These are phyloP conservation scores for Trapa incisa DNA, from an alignment of 345 rosid genomes.

Conservation along the genomic window DNA sequence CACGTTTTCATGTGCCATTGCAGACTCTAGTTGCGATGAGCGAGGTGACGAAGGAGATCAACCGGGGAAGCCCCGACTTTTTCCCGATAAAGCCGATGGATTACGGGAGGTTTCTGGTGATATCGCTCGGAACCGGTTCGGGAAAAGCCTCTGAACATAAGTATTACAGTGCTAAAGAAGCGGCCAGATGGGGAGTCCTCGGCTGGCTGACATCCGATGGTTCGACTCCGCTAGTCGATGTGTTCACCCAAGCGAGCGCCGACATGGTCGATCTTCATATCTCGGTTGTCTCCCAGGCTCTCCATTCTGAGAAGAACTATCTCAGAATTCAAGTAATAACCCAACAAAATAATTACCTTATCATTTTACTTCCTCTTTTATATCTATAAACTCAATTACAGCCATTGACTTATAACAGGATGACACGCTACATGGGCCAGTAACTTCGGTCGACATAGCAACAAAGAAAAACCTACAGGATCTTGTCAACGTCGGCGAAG, in stretches of 20 bases:
- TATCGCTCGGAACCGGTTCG: slow-evolving; percentile 17
- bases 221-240: slow-evolving; percentile 13
- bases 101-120: slow-evolving; percentile 15
- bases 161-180: slow-evolving; percentile 8
- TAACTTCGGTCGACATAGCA: slow-evolving; percentile 11
- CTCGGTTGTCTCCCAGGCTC: slow-evolving; percentile 8
- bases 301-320: slow-evolving; percentile 10
- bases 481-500: slow-evolving; percentile 9
- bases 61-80: slow-evolving; percentile 13
- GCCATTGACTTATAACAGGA: slow-evolving; percentile 1
- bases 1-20: background rate
- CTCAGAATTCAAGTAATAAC: slow-evolving; percentile 9
- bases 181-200: slow-evolving; percentile 16
- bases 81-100: slow-evolving; percentile 16
- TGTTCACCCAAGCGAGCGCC: slow-evolving; percentile 14
- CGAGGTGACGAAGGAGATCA: slow-evolving; percentile 14
- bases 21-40: slow-evolving; percentile 14
- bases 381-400: background rate
- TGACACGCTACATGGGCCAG: slow-evolving; percentile 5
- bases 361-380: too few relatives aligned
- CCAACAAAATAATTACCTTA: too few relatives aligned
- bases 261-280: slow-evolving; percentile 11
- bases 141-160: background rate
- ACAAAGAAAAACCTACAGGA: slow-evolving; percentile 11
- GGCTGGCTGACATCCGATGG: slow-evolving; percentile 12